A percentile compares a stretch with the other conserved stretches of the same genome.
These are phyloP conservation scores for Diutina neorugosa DNA, from an alignment of 1,139 yeast species.

Conservation along the genomic window DNA sequence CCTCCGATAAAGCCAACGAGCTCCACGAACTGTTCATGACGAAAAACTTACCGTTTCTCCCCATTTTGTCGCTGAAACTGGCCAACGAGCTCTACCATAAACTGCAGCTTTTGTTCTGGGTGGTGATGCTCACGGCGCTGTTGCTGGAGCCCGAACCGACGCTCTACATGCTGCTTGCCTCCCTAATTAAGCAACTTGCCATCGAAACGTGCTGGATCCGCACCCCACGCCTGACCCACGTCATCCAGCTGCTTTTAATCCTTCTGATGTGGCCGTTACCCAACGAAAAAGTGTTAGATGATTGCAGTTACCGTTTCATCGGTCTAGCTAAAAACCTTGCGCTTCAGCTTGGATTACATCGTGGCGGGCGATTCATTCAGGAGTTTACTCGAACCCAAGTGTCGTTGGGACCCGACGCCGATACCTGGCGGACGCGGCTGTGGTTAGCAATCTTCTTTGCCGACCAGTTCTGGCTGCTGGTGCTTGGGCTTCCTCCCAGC, in stretches of 20 bases:
- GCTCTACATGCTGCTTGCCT: conserved; percentile 62
- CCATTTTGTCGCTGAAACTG: conserved; percentile 58
- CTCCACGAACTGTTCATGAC: conserved; percentile 58
- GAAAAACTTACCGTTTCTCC: conserved; percentile 65
- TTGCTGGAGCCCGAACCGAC: conserved; percentile 81
- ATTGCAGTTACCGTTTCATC: conserved; percentile 78
- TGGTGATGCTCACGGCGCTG: conserved; percentile 78
- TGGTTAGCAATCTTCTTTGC: conserved; percentile 85
- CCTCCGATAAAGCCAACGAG: conserved; percentile 56
- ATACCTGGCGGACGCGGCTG: conserved; percentile 86
- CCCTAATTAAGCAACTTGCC: conserved; percentile 74
- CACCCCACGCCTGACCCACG: conserved; percentile 89
- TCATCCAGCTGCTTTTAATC: conserved; percentile 76
- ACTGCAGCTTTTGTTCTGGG: conserved; percentile 82
- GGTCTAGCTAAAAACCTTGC: conserved; percentile 80
- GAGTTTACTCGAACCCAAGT: conserved; percentile 89
- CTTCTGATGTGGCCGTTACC: conserved; percentile 90
- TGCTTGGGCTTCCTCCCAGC: conserved; percentile 79
- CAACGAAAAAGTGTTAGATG: conserved; percentile 85
- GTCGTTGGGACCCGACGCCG: conserved; percentile 74
- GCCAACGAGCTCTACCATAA: conserved; percentile 75
- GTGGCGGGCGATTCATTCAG: conserved; percentile 78
- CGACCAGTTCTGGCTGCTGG: conserved; percentile 87
- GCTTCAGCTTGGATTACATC: conserved; percentile 81
- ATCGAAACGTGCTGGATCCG: conserved; percentile 90